Evolutionary conservation across 441 rosid species (phyloP).

Genomic region (Hura crepitans): DNA sequence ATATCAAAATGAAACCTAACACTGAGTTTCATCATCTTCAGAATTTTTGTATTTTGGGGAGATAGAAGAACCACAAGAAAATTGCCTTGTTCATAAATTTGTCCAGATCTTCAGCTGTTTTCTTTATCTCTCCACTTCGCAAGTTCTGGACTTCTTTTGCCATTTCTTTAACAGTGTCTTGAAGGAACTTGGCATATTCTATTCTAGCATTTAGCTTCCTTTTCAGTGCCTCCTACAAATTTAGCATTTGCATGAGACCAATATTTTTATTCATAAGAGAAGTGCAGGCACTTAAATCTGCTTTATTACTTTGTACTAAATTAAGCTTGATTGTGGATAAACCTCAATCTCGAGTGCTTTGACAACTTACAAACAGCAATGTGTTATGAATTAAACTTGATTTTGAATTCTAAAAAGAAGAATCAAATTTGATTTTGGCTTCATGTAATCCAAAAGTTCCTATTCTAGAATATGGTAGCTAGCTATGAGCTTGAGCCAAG

Average conservation of each 20-base stretch:
- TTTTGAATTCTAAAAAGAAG: no score
- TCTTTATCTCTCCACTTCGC: conserved; percentile 34
- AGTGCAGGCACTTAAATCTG: conserved; percentile 9
- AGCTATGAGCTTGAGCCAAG: no score
- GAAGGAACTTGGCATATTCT: conserved; percentile 91
- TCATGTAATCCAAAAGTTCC: no score
- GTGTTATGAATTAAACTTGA: no score
- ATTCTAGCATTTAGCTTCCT: conserved; percentile 83
- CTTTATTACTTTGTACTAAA: not conserved
- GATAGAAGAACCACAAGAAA: conserved; percentile 13
- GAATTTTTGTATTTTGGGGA: conserved; percentile 1
- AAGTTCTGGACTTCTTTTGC: conserved; percentile 87
- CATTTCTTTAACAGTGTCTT: conserved; percentile 91
- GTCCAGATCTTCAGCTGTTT: conserved; percentile 39
- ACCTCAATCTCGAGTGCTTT: conserved; percentile 3
- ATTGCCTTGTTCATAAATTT: conserved; percentile 77
- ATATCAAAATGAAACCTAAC: conserved; percentile 13
- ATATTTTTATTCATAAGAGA: conserved; percentile 5
- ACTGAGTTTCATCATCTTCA: not conserved
- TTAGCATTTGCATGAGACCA: conserved; percentile 22
- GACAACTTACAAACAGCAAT: not conserved
- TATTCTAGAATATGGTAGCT: no score
- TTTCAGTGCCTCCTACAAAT: conserved; percentile 79
- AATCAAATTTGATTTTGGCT: no score
- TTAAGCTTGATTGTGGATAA: not conserved